These are phyloP conservation scores for Pythium guiyangense DNA, from an alignment of 352 stramenopile species.

Conservation along the genomic window DNA sequence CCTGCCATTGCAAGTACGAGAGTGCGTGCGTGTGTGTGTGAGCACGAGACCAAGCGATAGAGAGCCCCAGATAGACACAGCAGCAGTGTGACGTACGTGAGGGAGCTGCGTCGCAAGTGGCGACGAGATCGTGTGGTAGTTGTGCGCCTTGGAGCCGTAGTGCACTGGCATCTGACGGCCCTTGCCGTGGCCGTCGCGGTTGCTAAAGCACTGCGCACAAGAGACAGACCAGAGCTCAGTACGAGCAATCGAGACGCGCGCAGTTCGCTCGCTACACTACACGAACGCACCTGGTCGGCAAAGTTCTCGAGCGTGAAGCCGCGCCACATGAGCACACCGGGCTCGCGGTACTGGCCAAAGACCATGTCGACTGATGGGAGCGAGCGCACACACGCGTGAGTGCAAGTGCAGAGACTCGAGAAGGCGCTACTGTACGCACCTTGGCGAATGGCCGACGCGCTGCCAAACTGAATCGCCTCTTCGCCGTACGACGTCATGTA, in stretches of 20 bases:
- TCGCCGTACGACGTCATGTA: slow-evolving; percentile 95
- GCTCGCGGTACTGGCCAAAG: slow-evolving; percentile 98
- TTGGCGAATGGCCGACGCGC: slow-evolving; percentile 84
- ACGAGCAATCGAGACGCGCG: not conserved
- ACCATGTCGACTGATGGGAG: slow-evolving; percentile 86
- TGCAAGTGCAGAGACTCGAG: not conserved
- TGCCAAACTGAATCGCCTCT: slow-evolving; percentile 95
- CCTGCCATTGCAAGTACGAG: slow-evolving; percentile 38
- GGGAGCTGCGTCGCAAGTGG: slow-evolving; percentile 97
- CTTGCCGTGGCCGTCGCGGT: slow-evolving; percentile 93
- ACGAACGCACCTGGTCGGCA: slow-evolving; percentile 82
- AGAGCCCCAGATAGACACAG: not conserved
- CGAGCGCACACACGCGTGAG: no score
- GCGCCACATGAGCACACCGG: slow-evolving; percentile 97
- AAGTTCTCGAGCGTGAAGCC: slow-evolving; percentile 97
- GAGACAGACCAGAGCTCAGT: not conserved
- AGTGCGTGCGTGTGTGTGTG: not conserved
- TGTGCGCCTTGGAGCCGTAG: slow-evolving; percentile 93
- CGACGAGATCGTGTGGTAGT: slow-evolving; percentile 98
- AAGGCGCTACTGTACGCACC: slow-evolving; percentile 19
- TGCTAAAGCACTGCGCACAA: slow-evolving; percentile 89
- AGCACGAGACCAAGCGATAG: not conserved
- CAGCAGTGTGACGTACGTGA: slow-evolving; percentile 37
- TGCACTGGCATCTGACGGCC: slow-evolving; percentile 98
- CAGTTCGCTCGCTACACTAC: not conserved